These are phyloP conservation scores for Suhomyces bribrorum DNA, from an alignment of 1,139 yeast species.

Conservation along the genomic window DNA sequence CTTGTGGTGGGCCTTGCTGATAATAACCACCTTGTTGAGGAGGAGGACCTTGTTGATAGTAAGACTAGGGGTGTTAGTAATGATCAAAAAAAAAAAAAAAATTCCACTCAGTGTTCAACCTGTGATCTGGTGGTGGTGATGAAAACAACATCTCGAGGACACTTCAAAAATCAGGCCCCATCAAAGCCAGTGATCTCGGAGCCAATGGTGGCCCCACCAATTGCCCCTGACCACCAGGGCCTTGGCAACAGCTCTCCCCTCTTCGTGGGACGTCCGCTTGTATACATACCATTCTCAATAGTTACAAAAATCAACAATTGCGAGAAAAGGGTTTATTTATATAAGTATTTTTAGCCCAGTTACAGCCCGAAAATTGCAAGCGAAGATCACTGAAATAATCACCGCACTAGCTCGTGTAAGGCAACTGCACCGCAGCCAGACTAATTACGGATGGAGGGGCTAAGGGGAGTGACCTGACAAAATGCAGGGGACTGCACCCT, in stretches of 20 bases:
- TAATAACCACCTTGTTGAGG: slow-evolving; percentile 16
- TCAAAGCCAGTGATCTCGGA: neutral
- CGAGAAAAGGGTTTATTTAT: slow-evolving; percentile 5
- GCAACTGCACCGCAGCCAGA: too few species aligned
- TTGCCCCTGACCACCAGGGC: too few species aligned
- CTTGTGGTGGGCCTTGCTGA: slow-evolving; percentile 37
- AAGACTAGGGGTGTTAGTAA: slow-evolving; percentile 9
- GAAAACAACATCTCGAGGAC: neutral
- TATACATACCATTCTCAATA: slow-evolving; percentile 5
- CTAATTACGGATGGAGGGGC: too few species aligned
- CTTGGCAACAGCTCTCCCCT: neutral
- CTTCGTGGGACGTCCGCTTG: neutral
- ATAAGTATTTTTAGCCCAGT: slow-evolving; percentile 1
- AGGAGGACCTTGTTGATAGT: slow-evolving; percentile 18
- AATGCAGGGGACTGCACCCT: too few species aligned
- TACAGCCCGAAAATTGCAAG: neutral
- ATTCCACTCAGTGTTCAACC: neutral
- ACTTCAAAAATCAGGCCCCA: too few species aligned
- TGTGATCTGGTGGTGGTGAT: neutral
- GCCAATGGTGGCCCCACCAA: neutral
- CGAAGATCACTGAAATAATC: neutral
- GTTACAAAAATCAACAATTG: neutral
- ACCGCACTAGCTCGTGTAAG: neutral
- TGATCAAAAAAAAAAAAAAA: neutral
- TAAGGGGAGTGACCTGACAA: too few species aligned